phyloP scores from a whole-genome alignment of 495 filamentous ascomycete genomes.

The Acidiella bohemica region DNA sequence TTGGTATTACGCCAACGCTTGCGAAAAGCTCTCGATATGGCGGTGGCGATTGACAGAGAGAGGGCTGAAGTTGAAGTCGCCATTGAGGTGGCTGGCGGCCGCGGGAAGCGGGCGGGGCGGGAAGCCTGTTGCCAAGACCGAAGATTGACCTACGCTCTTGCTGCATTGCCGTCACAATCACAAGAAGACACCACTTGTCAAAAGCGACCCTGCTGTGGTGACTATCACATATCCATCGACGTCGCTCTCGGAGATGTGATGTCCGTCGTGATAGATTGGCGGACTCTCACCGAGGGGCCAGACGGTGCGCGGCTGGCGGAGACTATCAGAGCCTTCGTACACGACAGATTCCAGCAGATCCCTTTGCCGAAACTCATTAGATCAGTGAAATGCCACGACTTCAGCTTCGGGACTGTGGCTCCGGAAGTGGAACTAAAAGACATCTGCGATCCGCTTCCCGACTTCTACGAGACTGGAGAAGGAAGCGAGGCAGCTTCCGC shows the following conservation, averaged over 20 bases:
- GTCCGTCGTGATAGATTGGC: slow-evolving; percentile 97
- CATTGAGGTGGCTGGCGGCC: too few species aligned
- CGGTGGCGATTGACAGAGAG: too few species aligned
- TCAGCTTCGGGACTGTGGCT: slow-evolving; percentile 73
- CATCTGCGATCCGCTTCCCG: slow-evolving; percentile 83
- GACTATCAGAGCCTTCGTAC: slow-evolving; percentile 80
- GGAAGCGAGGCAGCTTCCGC: slow-evolving; percentile 36
- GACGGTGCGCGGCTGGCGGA: slow-evolving; percentile 74
- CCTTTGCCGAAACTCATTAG: slow-evolving; percentile 90
- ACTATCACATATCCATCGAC: too few species aligned
- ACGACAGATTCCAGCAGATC: slow-evolving; percentile 86
- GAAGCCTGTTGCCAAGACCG: too few species aligned
- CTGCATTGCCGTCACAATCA: too few species aligned
- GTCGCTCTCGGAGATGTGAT: too few species aligned
- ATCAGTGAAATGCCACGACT: slow-evolving; percentile 83
- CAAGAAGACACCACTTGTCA: background rate
- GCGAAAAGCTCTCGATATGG: too few species aligned
- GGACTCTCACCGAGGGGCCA: slow-evolving; percentile 73
- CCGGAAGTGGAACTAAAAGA: slow-evolving; percentile 89
- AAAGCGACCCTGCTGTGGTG: too few species aligned
- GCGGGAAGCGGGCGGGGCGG: too few species aligned
- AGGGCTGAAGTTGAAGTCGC: too few species aligned
- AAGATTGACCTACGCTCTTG: too few species aligned
- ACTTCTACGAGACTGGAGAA: slow-evolving; percentile 87
- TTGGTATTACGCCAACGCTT: too few species aligned